These are phyloP conservation scores for Conoideocrella luteorostrata DNA, from an alignment of 2,329 filamentous ascomycete species.

Conservation along the genomic window DNA sequence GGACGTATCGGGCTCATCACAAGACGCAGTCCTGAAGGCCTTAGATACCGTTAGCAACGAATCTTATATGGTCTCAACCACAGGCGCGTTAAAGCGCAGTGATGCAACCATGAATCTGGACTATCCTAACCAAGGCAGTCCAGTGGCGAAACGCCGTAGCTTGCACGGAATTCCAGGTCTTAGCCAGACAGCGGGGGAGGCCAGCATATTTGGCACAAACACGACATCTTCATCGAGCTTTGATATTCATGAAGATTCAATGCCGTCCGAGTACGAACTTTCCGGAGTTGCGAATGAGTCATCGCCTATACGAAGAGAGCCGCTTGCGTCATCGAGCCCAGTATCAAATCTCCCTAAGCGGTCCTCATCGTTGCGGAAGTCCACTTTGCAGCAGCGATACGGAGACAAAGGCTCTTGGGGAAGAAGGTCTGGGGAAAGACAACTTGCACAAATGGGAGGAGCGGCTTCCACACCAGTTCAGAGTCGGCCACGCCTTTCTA, in stretches of 20 bases:
- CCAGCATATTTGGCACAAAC: constrained; percentile 69
- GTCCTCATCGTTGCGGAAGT: constrained; percentile 73
- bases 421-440: constrained; percentile 50
- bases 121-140: constrained; percentile 70
- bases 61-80: constrained; percentile 29
- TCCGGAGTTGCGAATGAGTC: constrained; percentile 24
- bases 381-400: constrained; percentile 79
- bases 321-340: constrained; percentile 38
- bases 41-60: constrained; percentile 35
- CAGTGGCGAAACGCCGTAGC: constrained; percentile 85
- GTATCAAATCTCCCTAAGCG: constrained; percentile 55
- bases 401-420: constrained; percentile 61
- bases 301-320: constrained; percentile 26
- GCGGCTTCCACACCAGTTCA: constrained; percentile 54
- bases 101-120: constrained; percentile 87
- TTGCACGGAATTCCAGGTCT: constrained; percentile 67
- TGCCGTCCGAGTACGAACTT: constrained; percentile 47
- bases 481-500: constrained; percentile 65
- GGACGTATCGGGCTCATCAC: constrained; percentile 48
- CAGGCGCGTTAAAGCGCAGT: constrained; percentile 85
- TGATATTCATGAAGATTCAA: constrained; percentile 45
- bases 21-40: constrained; percentile 44
- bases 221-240: constrained; percentile 37
- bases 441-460: constrained; percentile 41
- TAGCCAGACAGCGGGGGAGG: constrained; percentile 47